A percentile compares a stretch with the other conserved stretches of the same genome.
These are phyloP conservation scores for Amanita rimosa DNA, from an alignment of 768 basidiomycete species.

Conservation along the genomic window DNA sequence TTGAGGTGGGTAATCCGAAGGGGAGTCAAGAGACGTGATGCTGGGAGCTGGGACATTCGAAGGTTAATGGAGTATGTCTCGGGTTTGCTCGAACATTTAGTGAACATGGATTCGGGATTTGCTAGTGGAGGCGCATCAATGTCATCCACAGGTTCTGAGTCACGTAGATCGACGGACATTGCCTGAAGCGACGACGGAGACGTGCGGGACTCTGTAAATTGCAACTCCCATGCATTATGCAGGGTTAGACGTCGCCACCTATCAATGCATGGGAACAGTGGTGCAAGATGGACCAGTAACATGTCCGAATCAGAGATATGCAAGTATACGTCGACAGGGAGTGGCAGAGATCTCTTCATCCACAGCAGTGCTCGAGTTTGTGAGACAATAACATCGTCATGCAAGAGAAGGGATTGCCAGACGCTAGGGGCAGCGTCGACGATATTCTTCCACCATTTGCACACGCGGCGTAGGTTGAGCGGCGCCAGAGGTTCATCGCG, in stretches of 20 bases:
- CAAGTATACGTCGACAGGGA: conserved; percentile 45
- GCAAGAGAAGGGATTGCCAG: conserved; percentile 49
- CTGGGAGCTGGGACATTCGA: conserved; percentile 38
- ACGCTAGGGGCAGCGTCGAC: conserved; percentile 41
- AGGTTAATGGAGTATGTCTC: conserved; percentile 33
- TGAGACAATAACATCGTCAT: conserved; percentile 28
- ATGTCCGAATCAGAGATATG: conserved; percentile 33
- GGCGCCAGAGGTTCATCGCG: conserved; percentile 35
- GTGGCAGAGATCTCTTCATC: conserved; percentile 39
- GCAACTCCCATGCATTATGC: conserved; percentile 27
- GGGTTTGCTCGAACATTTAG: conserved; percentile 22
- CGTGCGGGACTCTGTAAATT: conserved; percentile 16
- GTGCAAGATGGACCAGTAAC: conserved; percentile 54
- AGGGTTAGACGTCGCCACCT: conserved; percentile 50
- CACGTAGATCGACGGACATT: conserved; percentile 25
- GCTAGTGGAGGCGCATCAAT: conserved; percentile 6
- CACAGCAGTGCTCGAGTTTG: conserved; percentile 41
- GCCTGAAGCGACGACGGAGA: conserved; percentile 19
- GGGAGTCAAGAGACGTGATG: conserved; percentile 27
- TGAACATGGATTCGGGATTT: conserved; percentile 18
- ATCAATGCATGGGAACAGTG: conserved; percentile 40
- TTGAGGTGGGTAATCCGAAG: conserved; percentile 46
- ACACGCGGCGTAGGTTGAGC: conserved; percentile 41
- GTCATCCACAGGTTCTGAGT: conserved; percentile 20
- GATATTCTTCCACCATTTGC: conserved; percentile 46